Percentiles rank a stretch among this genome's conserved stretches.
These are phyloP conservation scores for Chamaecrista fasciculata DNA, from an alignment of 306 rosid genomes.

Conservation along the genomic window DNA sequence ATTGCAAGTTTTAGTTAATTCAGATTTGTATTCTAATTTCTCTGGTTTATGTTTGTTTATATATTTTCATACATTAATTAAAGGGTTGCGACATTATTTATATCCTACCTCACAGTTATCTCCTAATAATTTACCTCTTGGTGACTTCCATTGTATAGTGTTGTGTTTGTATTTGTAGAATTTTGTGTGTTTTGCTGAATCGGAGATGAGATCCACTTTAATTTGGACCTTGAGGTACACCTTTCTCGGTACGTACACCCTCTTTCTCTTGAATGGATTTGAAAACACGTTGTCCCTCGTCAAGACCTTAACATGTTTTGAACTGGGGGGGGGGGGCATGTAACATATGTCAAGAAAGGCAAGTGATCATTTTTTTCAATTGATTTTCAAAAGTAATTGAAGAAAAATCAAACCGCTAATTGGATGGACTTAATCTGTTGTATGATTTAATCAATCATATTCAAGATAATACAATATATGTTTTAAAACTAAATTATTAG, in stretches of 20 bases:
- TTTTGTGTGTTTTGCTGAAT: too few relatives aligned
- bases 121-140: too few relatives aligned
- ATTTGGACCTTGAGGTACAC: background rate
- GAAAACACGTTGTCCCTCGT: background rate
- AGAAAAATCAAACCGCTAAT: background rate
- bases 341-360: background rate
- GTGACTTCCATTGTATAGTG: too few relatives aligned
- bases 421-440: too few relatives aligned
- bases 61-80: too few relatives aligned
- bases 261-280: background rate
- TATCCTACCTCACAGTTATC: too few relatives aligned
- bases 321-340: background rate
- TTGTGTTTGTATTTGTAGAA: too few relatives aligned
- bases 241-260: too few relatives aligned
- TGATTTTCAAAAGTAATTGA: background rate
- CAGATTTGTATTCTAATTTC: background rate
- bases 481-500: too few relatives aligned
- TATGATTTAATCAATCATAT: background rate
- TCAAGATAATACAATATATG: background rate
- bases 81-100: too few relatives aligned
- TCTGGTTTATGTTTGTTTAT: background rate
- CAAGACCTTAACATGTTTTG: background rate
- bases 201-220: too few relatives aligned
- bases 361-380: background rate
- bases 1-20: background rate